Evolutionary conservation across 768 basidiomycete species (phyloP), one percentile per base, ranked within the genome.

Genomic region (Suillus fuscotomentosus): DNA sequence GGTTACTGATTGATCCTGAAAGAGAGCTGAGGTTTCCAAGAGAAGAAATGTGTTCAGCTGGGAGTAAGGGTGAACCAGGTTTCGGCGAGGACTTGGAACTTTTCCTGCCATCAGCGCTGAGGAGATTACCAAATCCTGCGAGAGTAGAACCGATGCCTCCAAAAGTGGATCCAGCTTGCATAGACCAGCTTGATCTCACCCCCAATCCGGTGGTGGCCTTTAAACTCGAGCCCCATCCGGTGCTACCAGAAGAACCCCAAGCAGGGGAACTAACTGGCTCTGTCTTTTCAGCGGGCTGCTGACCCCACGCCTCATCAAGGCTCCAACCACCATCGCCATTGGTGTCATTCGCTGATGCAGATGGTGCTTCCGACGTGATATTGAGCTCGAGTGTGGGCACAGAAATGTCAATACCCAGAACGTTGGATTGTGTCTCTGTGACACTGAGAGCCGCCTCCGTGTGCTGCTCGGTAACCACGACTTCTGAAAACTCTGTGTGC

Each of bases 391-490:
- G 61, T 45, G 31, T 2, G 3, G 1, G 39, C 17, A 15, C 43
- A 24, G 38, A 47, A 59, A 59, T 39, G 7, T 69, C 63, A 27
- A 45, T 41, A 6, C 53, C 62, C 57, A 61, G 31, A 0, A 45
- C 15, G 42, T 62, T 70, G 63, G 15, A 63, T 1, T 53, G 53
- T 15, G 64, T 63, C 9, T 65, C 65, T 11, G 20, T 60, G 63
- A 47, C 41, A 15, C 63, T 63, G n/a, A 14, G 38, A 54, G 31
- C 34, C 27, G 39, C 6, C 48, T 75, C 67, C 20, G 61, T 1
- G 1, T 13, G 55, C 10, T 66, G 47, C 41, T 72, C 67, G n/a
- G 42, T 7, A 9, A 8, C 47, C 8, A 39, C 38, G 11, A 63
- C 22, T 39, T 70, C 66, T 24, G 51, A 3, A 3, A 36, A 5